Evolutionary conservation across 371 early-diverging fungal species (phyloP), one percentile per base, ranked within the genome.

Genomic region (Apophysomyces variabilis): DNA sequence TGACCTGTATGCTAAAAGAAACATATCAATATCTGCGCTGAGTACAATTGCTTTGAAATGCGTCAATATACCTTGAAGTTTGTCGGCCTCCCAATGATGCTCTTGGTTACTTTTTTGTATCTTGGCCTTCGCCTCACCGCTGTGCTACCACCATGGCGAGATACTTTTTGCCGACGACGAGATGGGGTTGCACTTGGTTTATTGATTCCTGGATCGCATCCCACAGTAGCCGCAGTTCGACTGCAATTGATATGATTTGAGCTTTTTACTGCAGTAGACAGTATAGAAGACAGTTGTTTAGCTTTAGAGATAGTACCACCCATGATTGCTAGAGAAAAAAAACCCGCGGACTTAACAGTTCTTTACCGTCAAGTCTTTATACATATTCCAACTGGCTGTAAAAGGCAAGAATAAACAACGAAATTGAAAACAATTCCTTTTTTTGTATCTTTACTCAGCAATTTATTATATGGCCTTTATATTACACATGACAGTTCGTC

Each of bases 41-140:
- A 26, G 3, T 26, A 4, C n/a, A 11, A 7, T 9, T 18, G 21
- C 21, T 7, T 50, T 11, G 21, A 45, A 5, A 7, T 16, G 4
- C 9, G 21, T 50, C 4, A 21, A 50, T 7, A 9, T 62, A 68
- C 68, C 68, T 63, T 68, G 14, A 70, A 70, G 35, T 70, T 70
- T 1, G 71, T 66, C 3, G 71, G 71, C 21, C 39, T 61, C 12
- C 71, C 71, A 37, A 70, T 70, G 16, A 70, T 64, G 56, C 71
- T 70, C 38, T 70, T 70, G 12, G 71, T 57, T 5, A 70, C 62
- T 21, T 67, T 41, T 39, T 61, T 67, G 18, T 62, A 46, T 18
- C 7, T 43, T 13, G 39, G 43, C 6, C 21, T 46, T 21, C 38
- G 62, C 12, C 35, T 46, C n/a, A 36, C 38, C 18, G 54, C 16